These are phyloP conservation scores for Gentiana macrophylla DNA, from an alignment of 257 asterid genomes.

Conservation along the genomic window DNA sequence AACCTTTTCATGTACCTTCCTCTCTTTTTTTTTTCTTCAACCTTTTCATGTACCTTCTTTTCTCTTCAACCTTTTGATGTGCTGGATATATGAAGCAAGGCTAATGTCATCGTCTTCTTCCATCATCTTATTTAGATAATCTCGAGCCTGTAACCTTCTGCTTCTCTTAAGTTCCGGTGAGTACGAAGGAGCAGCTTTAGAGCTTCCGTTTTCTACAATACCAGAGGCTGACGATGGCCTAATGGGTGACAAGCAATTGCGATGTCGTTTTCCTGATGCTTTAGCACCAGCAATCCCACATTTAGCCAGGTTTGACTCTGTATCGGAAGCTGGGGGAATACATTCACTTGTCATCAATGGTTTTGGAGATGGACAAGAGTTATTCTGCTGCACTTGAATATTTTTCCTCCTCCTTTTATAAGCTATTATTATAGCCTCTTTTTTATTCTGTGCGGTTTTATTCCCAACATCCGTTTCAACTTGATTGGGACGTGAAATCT, in stretches of 20 bases:
- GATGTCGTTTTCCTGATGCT: background rate
- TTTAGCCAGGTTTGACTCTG: conserved; percentile 6
- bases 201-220: conserved; percentile 5
- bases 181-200: background rate
- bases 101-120: background rate
- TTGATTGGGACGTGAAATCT: conserved; percentile 5
- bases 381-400: conserved; percentile 4
- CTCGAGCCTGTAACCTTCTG: background rate
- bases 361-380: conserved; percentile 13
- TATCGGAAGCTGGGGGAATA: conserved; percentile 2
- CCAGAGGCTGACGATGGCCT: conserved; percentile 4
- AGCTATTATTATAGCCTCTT: conserved; percentile 3
- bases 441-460: conserved; percentile 11
- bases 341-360: conserved; percentile 2
- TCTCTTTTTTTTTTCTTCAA: background rate
- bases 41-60: no score
- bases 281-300: conserved; percentile 1
- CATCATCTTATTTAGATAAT: background rate
- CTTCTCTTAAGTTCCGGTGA: background rate
- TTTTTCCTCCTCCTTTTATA: conserved; percentile 7
- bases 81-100: no score
- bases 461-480: conserved; percentile 14
- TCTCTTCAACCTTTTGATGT: no score
- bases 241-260: background rate
- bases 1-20: conserved; percentile 3